Conservation (phyloP, 2,329 filamentous ascomycete genomes). For the Colletotrichum melonis region DNA sequence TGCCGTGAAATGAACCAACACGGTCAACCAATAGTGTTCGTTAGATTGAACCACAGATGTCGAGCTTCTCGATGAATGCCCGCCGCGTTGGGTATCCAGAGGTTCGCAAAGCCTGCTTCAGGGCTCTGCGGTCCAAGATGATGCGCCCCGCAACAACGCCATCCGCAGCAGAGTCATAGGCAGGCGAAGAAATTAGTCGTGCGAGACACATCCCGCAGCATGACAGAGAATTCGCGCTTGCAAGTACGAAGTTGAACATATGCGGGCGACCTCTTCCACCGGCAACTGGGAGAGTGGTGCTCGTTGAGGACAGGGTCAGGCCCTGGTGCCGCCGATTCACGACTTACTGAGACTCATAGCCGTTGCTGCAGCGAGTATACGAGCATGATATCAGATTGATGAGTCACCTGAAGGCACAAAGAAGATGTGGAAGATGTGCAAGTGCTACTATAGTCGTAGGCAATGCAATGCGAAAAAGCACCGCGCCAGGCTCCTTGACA, state of each 20-base stretch:
- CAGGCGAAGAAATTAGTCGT: too few relatives aligned
- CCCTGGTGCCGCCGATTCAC: not conserved
- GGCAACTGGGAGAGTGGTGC: not conserved
- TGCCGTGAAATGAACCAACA: slow-evolving; percentile 46
- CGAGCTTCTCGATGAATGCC: not conserved
- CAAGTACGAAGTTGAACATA: too few relatives aligned
- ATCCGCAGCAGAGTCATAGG: too few relatives aligned
- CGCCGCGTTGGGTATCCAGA: not conserved
- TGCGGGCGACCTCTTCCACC: not conserved
- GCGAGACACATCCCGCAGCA: not conserved
- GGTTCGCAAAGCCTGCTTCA: not conserved
- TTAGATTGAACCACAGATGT: not conserved
- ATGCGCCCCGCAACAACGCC: not conserved
- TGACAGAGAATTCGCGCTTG: not conserved
- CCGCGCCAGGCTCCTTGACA: not conserved
- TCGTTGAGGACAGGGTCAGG: not conserved
- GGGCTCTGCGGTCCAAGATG: not conserved
- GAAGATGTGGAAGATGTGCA: not conserved
- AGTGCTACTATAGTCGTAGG: not conserved
- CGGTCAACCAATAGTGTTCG: not conserved
- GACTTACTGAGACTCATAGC: not conserved
- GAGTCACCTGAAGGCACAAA: not conserved
- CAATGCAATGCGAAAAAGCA: not conserved
- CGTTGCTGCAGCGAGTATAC: not conserved
- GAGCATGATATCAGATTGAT: not conserved